A percentile compares a stretch with the other conserved stretches of the same genome.
Evolutionary conservation across 2,329 filamentous ascomycete species (phyloP).

Genomic region (Fusarium sarcochroum): DNA sequence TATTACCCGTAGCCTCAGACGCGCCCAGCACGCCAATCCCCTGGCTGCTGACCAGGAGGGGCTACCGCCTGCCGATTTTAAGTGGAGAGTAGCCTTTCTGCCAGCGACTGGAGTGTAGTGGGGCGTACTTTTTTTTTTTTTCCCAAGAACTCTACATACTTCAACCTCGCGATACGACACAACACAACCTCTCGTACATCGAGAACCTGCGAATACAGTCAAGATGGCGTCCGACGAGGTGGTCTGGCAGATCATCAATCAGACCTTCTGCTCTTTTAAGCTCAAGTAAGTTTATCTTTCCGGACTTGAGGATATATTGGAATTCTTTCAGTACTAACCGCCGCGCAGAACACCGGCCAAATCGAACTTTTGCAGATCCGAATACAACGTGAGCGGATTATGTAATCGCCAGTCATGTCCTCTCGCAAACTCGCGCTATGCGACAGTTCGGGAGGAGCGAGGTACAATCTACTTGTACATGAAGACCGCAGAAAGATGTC

Average conservation of each 20-base stretch:
- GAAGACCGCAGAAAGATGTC: constrained; percentile 91
- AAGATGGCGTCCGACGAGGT: constrained; percentile 94
- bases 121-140: too few relatives aligned
- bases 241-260: constrained; percentile 96
- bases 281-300: constrained; percentile 74
- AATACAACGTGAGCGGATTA: constrained; percentile 86
- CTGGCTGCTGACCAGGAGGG: too few relatives aligned
- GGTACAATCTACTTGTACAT: constrained; percentile 99
- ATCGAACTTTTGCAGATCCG: constrained; percentile 96
- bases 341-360: constrained; percentile 79
- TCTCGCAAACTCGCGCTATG: constrained; percentile 92
- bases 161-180: not conserved
- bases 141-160: too few relatives aligned
- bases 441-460: constrained; percentile 90
- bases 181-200: not conserved
- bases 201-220: not conserved
- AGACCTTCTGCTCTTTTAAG: constrained; percentile 95
- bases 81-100: too few relatives aligned
- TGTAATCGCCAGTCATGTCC: constrained; percentile 92
- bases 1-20: not conserved
- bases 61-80: too few relatives aligned
- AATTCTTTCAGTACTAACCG: constrained; percentile 46
- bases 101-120: too few relatives aligned
- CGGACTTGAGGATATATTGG: too few relatives aligned
- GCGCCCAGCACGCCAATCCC: too few relatives aligned